These are phyloP conservation scores for Termitomyces sp. DNA, from an alignment of 768 basidiomycete species.

Conservation along the genomic window DNA sequence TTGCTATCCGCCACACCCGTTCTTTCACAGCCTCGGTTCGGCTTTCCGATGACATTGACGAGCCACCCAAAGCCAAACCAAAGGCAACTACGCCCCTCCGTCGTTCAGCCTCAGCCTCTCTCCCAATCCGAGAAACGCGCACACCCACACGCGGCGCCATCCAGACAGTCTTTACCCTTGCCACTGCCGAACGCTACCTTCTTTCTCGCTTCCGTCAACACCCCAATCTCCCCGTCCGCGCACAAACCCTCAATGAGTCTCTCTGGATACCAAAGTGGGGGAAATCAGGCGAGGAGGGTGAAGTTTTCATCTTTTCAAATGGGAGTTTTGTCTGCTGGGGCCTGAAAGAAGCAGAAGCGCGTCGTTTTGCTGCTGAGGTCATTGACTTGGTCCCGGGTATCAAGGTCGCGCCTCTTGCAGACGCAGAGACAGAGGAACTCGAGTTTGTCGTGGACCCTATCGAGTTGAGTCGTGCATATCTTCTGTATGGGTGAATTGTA, in stretches of 20 bases:
- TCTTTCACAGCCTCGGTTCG: not conserved
- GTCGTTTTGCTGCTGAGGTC: constrained; percentile 58
- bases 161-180: constrained; percentile 72
- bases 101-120: constrained; percentile 77
- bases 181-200: constrained; percentile 81
- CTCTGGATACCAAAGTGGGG: constrained; percentile 79
- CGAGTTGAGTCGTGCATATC: constrained; percentile 53
- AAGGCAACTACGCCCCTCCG: constrained; percentile 77
- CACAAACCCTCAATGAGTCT: constrained; percentile 64
- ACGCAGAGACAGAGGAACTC: constrained; percentile 82
- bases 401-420: constrained; percentile 58
- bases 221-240: constrained; percentile 43
- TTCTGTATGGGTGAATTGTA: constrained; percentile 3
- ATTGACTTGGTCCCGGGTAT: constrained; percentile 46
- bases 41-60: constrained; percentile 5
- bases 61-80: constrained; percentile 57
- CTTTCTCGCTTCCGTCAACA: constrained; percentile 54
- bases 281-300: constrained; percentile 52
- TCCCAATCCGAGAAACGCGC: constrained; percentile 80
- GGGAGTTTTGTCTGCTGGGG: constrained; percentile 93
- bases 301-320: constrained; percentile 84
- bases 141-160: constrained; percentile 82
- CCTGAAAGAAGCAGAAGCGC: constrained; percentile 68
- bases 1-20: not conserved
- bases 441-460: constrained; percentile 90